Conservation (phyloP, 23 red algal species). For the Gracilaria domingensis region DNA sequence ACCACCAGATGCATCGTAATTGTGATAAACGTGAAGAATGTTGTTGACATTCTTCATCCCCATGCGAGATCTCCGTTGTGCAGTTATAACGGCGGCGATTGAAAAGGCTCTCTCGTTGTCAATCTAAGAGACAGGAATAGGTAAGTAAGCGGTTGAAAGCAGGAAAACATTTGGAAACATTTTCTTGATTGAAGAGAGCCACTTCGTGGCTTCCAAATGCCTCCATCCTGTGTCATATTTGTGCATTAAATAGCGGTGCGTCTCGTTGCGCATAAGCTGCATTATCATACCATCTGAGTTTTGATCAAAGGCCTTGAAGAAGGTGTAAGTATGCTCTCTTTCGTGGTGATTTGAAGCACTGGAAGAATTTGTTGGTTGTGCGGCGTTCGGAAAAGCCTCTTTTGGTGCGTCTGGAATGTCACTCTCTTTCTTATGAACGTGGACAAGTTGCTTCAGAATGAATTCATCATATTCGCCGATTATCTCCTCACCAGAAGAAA, state of each 20-base stretch:
- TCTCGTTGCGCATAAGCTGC: too few relatives aligned
- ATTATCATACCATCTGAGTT: too few relatives aligned
- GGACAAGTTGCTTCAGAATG: slow-evolving; percentile 2
- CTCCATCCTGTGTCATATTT: background rate
- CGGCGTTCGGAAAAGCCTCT: too few relatives aligned
- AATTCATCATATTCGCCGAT: slow-evolving; percentile 5
- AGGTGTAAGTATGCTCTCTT: too few relatives aligned
- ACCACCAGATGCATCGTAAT: background rate
- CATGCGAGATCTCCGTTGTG: background rate
- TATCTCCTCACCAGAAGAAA: background rate
- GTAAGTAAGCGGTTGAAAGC: background rate
- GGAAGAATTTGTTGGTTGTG: too few relatives aligned
- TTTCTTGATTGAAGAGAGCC: background rate
- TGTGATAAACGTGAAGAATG: slow-evolving; percentile 39
- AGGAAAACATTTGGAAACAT: background rate
- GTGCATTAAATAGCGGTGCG: too few relatives aligned
- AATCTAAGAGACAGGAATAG: slow-evolving; percentile 6
- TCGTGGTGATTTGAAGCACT: too few relatives aligned
- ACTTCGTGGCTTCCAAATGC: background rate
- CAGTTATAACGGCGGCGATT: background rate
- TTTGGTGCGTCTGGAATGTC: too few relatives aligned
- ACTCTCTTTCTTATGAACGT: too few relatives aligned
- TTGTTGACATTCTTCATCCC: background rate
- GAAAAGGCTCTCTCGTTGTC: slow-evolving; percentile 14
- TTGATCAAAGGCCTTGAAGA: too few relatives aligned